A percentile compares a stretch with the other conserved stretches of the same genome.
phyloP scores from a whole-genome alignment of 805 yeast species.

The Metschnikowia rubicola region DNA sequence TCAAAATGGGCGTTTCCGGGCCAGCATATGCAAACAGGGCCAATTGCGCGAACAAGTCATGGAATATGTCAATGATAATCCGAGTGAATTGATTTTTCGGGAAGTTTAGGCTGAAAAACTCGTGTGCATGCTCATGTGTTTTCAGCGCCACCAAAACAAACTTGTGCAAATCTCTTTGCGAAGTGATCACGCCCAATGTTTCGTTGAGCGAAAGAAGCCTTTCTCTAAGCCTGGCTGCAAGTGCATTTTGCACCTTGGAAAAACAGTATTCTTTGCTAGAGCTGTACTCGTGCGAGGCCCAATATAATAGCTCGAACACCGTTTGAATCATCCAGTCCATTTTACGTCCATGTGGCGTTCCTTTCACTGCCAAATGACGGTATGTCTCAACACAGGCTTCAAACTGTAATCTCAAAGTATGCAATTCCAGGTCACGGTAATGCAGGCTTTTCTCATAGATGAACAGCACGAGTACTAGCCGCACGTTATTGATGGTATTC shows the following conservation, averaged over 20 bases:
- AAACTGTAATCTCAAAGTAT: background rate
- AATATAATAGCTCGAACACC: background rate
- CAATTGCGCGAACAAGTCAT: background rate
- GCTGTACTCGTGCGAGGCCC: conserved; percentile 1
- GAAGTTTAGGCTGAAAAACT: background rate
- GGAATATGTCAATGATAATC: background rate
- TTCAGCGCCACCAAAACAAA: background rate
- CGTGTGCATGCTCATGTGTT: background rate
- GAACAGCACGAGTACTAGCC: background rate
- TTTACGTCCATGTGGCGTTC: background rate
- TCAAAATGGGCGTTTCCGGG: background rate
- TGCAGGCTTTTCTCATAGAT: background rate
- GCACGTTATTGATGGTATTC: background rate
- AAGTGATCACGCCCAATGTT: background rate
- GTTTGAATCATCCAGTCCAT: background rate
- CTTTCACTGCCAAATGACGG: background rate
- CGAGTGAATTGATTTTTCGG: conserved; percentile 1
- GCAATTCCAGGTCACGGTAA: background rate
- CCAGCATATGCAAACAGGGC: background rate
- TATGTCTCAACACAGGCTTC: background rate
- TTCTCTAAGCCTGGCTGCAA: conserved; percentile 1
- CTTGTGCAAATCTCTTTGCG: background rate
- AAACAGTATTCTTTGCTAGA: background rate
- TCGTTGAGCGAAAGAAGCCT: background rate
- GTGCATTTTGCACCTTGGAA: conserved; percentile 1